A percentile compares a stretch with the other conserved stretches of the same genome.
These are phyloP conservation scores for Penicillium bialowiezense DNA, from an alignment of 495 filamentous ascomycete species.

Conservation along the genomic window DNA sequence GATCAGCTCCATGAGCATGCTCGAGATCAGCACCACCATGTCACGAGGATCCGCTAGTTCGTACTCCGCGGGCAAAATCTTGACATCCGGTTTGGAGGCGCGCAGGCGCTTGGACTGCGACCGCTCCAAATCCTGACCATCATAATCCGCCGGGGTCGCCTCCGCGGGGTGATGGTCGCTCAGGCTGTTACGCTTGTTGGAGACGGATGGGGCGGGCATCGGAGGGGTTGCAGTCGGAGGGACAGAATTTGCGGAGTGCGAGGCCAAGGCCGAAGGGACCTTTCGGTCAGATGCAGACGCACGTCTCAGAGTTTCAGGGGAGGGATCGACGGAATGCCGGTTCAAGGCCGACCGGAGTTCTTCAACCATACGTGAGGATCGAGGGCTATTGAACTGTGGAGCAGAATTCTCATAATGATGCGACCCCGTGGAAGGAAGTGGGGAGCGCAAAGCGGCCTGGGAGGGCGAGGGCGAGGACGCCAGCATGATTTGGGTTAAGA, in stretches of 20 bases:
- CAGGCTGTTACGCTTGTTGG: slow-evolving; percentile 43
- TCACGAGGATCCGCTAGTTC: slow-evolving; percentile 76
- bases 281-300: slow-evolving; percentile 37
- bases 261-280: slow-evolving; percentile 21
- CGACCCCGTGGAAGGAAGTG: slow-evolving; percentile 21
- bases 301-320: slow-evolving; percentile 38
- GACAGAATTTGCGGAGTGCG: slow-evolving; percentile 19
- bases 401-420: slow-evolving; percentile 35
- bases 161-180: slow-evolving; percentile 27
- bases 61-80: slow-evolving; percentile 73
- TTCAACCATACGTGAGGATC: slow-evolving; percentile 44
- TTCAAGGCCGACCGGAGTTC: slow-evolving; percentile 47
- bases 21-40: slow-evolving; percentile 83
- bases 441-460: slow-evolving; percentile 34
- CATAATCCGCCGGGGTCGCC: slow-evolving; percentile 40
- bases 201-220: slow-evolving; percentile 38
- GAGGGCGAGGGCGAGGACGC: slow-evolving; percentile 49
- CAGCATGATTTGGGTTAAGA: slow-evolving; percentile 42
- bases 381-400: slow-evolving; percentile 37
- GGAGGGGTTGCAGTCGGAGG: slow-evolving; percentile 24
- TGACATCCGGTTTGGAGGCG: slow-evolving; percentile 56
- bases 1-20: slow-evolving; percentile 94
- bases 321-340: slow-evolving; percentile 40
- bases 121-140: slow-evolving; percentile 46
- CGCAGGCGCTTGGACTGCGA: slow-evolving; percentile 53